Evolutionary conservation across 164 flowering plant genomes (phyloP).

Genomic region (grape (Vitis vinifera)): DNA sequence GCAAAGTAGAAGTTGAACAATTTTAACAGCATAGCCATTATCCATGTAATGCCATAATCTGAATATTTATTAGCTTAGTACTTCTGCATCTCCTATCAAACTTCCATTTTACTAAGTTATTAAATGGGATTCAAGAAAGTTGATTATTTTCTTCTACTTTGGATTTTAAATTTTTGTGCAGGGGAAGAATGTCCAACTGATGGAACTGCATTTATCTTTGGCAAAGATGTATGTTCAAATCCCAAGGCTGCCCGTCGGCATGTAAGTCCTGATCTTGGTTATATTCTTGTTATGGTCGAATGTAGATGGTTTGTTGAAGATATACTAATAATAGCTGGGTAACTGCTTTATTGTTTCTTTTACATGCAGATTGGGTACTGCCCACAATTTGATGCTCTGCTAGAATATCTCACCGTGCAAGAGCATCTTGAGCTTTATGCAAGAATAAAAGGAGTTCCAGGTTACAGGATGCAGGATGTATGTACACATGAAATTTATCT

Average conservation of each 20-base stretch:
- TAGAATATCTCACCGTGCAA: conserved; percentile 73
- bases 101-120: too few relatives aligned
- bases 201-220: conserved; percentile 92
- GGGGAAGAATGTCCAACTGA: conserved; percentile 87
- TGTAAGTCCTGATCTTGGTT: conserved; percentile 43
- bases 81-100: too few relatives aligned
- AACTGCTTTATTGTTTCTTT: conserved; percentile 6
- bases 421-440: conserved; percentile 99
- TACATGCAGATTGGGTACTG: conserved; percentile 85
- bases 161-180: conserved; percentile 27
- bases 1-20: too few relatives aligned
- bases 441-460: conserved; percentile 89
- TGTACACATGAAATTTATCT: conserved; percentile 15
- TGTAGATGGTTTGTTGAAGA: conserved; percentile 1
- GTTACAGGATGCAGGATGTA: conserved; percentile 61
- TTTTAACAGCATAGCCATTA: too few relatives aligned
- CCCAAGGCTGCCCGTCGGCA: conserved; percentile 85
- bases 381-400: conserved; percentile 95
- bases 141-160: not conserved
- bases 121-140: too few relatives aligned
- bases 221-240: conserved; percentile 72
- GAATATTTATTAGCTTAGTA: too few relatives aligned
- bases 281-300: not conserved
- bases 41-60: too few relatives aligned
- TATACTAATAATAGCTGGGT: not conserved